A percentile compares a stretch with the other conserved stretches of the same genome.
These are phyloP conservation scores for Mallotus nudiflorus DNA, from an alignment of 345 rosid species.

Conservation along the genomic window DNA sequence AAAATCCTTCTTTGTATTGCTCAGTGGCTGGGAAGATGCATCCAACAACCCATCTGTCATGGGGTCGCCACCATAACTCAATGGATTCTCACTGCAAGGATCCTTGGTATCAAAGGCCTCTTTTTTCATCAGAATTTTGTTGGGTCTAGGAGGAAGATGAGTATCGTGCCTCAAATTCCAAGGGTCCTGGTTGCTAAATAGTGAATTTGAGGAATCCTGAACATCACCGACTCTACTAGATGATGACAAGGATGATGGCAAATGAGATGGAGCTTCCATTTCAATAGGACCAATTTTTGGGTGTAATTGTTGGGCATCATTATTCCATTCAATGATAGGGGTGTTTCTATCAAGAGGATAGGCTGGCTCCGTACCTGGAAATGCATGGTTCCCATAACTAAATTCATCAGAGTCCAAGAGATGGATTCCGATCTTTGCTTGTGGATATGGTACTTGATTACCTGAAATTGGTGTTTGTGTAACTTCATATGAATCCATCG, in stretches of 20 bases:
- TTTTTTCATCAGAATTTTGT: slow-evolving; percentile 44
- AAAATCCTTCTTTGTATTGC: slow-evolving; percentile 34
- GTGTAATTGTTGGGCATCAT: slow-evolving; percentile 33
- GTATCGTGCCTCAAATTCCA: slow-evolving; percentile 52
- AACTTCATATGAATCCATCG: slow-evolving; percentile 33
- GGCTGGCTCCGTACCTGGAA: slow-evolving; percentile 29
- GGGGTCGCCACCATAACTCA: slow-evolving; percentile 30
- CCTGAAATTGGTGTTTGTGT: slow-evolving; percentile 35
- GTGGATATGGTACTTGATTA: slow-evolving; percentile 36
- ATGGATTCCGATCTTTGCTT: slow-evolving; percentile 38
- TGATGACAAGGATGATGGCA: slow-evolving; percentile 27
- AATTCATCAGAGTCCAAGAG: slow-evolving; percentile 41
- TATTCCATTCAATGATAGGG: slow-evolving; percentile 35
- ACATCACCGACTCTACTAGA: slow-evolving; percentile 28
- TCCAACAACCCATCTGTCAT: slow-evolving; percentile 25
- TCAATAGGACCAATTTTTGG: slow-evolving; percentile 28
- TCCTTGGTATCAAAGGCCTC: slow-evolving; percentile 39
- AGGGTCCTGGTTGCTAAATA: slow-evolving; percentile 71
- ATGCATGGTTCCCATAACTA: slow-evolving; percentile 28
- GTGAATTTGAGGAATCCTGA: slow-evolving; percentile 53
- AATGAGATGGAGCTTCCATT: slow-evolving; percentile 29
- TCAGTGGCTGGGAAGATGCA: slow-evolving; percentile 28
- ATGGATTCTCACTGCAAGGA: slow-evolving; percentile 41
- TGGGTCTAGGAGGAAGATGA: slow-evolving; percentile 57
- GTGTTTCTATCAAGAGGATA: slow-evolving; percentile 31